These are phyloP conservation scores for Xylaria sp. DNA, from an alignment of 2,329 filamentous ascomycete genomes.

Conservation along the genomic window DNA sequence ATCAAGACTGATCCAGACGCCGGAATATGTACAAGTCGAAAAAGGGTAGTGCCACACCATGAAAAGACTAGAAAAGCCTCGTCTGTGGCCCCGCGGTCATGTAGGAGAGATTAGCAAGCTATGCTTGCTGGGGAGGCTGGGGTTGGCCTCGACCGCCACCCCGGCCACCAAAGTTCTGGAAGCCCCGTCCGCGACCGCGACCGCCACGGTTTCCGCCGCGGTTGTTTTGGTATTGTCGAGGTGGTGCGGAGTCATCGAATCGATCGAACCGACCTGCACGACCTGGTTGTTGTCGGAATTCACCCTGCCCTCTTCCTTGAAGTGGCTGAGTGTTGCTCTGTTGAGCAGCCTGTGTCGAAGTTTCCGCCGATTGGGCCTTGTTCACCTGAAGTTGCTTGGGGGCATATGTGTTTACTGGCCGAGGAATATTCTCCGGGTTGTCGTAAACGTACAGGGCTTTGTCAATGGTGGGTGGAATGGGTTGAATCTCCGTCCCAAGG, in stretches of 20 bases:
- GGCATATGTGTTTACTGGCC: constrained; percentile 71
- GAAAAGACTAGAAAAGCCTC: constrained; percentile 16
- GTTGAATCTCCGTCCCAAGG: constrained; percentile 94
- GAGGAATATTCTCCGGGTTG: constrained; percentile 91
- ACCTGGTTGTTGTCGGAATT: constrained; percentile 44
- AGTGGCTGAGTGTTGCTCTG: constrained; percentile 40
- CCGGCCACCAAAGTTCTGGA: constrained; percentile 51
- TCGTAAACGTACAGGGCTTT: constrained; percentile 99
- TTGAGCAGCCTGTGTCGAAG: constrained; percentile 42
- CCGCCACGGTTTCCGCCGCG: constrained; percentile 46
- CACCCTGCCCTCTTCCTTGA: constrained; percentile 48
- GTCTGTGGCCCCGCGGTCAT: constrained; percentile 24
- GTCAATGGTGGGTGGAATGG: constrained; percentile 94
- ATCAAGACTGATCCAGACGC: constrained; percentile 47
- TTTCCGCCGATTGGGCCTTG: constrained; percentile 46
- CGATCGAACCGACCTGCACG: constrained; percentile 50
- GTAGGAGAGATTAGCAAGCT: constrained; percentile 26
- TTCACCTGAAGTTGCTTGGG: constrained; percentile 37
- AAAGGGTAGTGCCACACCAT: constrained; percentile 28
- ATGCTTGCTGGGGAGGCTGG: constrained; percentile 50
- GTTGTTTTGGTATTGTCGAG: constrained; percentile 48
- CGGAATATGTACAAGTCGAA: constrained; percentile 50
- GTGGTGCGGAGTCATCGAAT: constrained; percentile 49
- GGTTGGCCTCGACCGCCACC: constrained; percentile 49
- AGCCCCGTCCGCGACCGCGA: constrained; percentile 50